Percentiles rank a stretch among this genome's conserved stretches.
These are phyloP conservation scores for Eremochloa ophiuroides DNA, from an alignment of 176 grass and related monocot genomes.

Conservation along the genomic window DNA sequence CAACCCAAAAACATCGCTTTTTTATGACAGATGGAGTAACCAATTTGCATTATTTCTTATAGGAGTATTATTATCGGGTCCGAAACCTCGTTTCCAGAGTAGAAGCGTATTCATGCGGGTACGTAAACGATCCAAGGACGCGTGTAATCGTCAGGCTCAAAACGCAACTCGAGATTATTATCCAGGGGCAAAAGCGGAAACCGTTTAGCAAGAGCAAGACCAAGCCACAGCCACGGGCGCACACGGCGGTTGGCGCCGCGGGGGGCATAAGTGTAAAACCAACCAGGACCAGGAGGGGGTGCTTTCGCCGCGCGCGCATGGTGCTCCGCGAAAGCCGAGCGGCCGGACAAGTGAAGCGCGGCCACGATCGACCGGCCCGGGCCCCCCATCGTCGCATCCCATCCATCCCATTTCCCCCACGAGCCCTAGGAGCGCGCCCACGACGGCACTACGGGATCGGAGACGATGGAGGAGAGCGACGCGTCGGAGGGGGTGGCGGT, in stretches of 20 bases:
- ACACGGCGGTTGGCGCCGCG: background rate
- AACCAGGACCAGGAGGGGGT: background rate
- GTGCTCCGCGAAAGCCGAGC: slow-evolving; percentile 42
- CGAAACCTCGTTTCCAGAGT: background rate
- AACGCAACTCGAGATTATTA: background rate
- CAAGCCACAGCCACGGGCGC: background rate
- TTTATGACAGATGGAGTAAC: too few species aligned
- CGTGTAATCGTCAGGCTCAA: background rate
- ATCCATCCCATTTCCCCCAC: background rate
- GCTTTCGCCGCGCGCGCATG: background rate
- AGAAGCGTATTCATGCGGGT: background rate
- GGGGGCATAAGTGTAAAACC: slow-evolving; percentile 25
- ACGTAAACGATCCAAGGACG: background rate
- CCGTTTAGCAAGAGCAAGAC: background rate
- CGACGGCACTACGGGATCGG: background rate
- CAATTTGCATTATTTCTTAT: too few species aligned
- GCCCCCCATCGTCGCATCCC: background rate
- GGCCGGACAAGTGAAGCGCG: slow-evolving; percentile 35
- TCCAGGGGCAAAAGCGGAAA: background rate
- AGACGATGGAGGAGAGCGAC: slow-evolving; percentile 31
- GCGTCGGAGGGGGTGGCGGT: slow-evolving; percentile 22
- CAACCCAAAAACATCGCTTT: too few species aligned
- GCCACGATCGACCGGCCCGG: background rate
- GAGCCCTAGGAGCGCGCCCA: background rate
- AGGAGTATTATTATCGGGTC: too few species aligned